These are phyloP conservation scores for Eutrema salsugineum DNA, from an alignment of 441 rosid species.

Conservation along the genomic window DNA sequence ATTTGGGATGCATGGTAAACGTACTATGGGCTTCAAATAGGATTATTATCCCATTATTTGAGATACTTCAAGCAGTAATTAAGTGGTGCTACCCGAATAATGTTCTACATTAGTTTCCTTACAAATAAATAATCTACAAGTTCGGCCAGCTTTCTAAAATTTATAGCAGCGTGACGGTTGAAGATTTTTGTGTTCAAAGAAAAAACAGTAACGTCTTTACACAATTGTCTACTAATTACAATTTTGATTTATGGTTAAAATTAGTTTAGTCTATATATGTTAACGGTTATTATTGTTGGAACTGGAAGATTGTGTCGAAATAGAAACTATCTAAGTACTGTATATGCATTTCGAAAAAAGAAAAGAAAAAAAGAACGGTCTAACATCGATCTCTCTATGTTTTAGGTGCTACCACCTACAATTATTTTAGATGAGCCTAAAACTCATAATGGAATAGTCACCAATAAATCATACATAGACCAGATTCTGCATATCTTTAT, in stretches of 20 bases:
- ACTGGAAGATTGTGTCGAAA: not conserved
- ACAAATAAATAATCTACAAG: not conserved
- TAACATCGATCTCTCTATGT: not conserved
- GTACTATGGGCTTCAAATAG: not conserved
- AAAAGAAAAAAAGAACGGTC: not conserved
- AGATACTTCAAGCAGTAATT: not conserved
- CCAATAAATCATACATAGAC: not conserved
- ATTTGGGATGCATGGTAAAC: not conserved
- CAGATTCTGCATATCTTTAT: constrained; percentile 3
- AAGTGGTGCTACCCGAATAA: not conserved
- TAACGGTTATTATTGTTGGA: not conserved
- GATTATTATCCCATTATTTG: not conserved
- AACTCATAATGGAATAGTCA: not conserved
- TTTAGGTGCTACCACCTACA: not conserved
- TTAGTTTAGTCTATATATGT: not conserved
- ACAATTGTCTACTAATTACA: not conserved
- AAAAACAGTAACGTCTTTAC: not conserved
- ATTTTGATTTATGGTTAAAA: not conserved
- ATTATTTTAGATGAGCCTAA: not conserved
- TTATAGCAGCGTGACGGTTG: not conserved
- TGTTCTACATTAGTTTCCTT: not conserved
- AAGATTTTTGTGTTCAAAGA: not conserved
- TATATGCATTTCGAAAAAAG: not conserved
- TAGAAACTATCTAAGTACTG: not conserved
- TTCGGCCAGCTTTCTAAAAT: not conserved